Evolutionary conservation across 805 yeast genomes (phyloP).

Genomic region (Nakazawaea siamensis): DNA sequence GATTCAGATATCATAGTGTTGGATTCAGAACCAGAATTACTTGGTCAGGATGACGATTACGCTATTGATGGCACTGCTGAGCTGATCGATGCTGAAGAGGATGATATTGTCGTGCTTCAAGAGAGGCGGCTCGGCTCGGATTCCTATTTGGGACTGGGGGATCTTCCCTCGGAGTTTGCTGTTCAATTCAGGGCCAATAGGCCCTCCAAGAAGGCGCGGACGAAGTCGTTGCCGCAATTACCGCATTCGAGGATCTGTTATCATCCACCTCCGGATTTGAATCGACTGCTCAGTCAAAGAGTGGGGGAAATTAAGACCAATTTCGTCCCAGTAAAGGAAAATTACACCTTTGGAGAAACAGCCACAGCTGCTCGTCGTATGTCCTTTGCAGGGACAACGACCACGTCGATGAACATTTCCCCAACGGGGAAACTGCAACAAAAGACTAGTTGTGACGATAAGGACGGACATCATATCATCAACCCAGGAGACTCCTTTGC

Average conservation of each 20-base stretch:
- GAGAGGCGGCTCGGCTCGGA: neutral
- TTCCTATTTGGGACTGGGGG: no score
- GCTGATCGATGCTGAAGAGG: slow-evolving; percentile 11
- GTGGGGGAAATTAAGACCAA: slow-evolving; percentile 34
- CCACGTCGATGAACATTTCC: neutral
- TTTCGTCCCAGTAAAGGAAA: slow-evolving; percentile 18
- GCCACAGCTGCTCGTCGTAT: slow-evolving; percentile 14
- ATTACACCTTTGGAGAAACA: slow-evolving; percentile 18
- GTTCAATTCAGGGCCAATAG: no score
- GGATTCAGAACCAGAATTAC: slow-evolving; percentile 26
- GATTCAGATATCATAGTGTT: slow-evolving; percentile 25
- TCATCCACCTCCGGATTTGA: slow-evolving; percentile 20
- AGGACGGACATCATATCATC: slow-evolving; percentile 69
- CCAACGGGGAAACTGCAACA: slow-evolving; percentile 13
- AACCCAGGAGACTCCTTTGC: slow-evolving; percentile 55
- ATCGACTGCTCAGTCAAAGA: slow-evolving; percentile 26
- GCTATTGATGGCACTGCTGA: slow-evolving; percentile 9
- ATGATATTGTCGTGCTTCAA: slow-evolving; percentile 11
- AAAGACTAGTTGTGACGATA: slow-evolving; percentile 39
- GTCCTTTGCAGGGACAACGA: slow-evolving; percentile 15
- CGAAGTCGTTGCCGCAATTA: slow-evolving; percentile 46
- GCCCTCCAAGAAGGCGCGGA: slow-evolving; percentile 35
- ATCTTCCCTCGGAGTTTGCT: no score
- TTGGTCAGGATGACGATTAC: slow-evolving; percentile 22
- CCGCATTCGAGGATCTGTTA: slow-evolving; percentile 39